phyloP scores from a whole-genome alignment of 345 rosid genomes.

The Eucalyptus globulus region DNA sequence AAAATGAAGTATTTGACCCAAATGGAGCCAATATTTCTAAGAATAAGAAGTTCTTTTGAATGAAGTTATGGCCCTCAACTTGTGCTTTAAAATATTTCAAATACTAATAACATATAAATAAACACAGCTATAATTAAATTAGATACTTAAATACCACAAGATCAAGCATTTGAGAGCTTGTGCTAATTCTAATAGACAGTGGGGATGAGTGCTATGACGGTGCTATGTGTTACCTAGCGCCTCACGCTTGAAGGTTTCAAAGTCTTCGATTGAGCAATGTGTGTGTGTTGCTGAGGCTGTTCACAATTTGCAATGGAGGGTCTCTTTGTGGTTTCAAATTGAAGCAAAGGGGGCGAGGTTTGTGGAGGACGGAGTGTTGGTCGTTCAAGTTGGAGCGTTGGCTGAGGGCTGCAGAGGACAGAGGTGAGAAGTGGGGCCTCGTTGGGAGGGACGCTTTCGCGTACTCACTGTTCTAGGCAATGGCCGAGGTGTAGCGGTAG shows the following conservation, averaged over 20 bases:
- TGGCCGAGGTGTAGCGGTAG: conserved; percentile 9
- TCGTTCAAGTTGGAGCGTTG: conserved; percentile 32
- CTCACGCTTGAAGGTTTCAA: not conserved
- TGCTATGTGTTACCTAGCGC: not conserved
- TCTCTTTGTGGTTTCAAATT: not conserved
- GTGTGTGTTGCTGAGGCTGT: not conserved
- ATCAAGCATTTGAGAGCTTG: not conserved
- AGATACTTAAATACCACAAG: not conserved
- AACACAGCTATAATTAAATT: no score
- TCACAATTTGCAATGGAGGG: not conserved
- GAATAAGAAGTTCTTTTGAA: not conserved
- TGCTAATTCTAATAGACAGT: not conserved
- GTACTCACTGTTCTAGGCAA: conserved; percentile 20
- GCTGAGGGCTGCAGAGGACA: conserved; percentile 1
- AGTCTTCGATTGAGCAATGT: not conserved
- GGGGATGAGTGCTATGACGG: not conserved
- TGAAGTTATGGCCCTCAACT: not conserved
- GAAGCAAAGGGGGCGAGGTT: not conserved
- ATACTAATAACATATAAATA: not conserved
- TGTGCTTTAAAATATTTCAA: not conserved
- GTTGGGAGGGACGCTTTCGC: conserved; percentile 13
- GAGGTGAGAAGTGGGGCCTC: conserved; percentile 15
- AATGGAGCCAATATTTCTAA: not conserved
- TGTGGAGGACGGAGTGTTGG: conserved; percentile 28
- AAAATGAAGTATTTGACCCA: not conserved